Evolutionary conservation across 2,329 filamentous ascomycete species (phyloP).

Genomic region (Neoarthrinium moseri): DNA sequence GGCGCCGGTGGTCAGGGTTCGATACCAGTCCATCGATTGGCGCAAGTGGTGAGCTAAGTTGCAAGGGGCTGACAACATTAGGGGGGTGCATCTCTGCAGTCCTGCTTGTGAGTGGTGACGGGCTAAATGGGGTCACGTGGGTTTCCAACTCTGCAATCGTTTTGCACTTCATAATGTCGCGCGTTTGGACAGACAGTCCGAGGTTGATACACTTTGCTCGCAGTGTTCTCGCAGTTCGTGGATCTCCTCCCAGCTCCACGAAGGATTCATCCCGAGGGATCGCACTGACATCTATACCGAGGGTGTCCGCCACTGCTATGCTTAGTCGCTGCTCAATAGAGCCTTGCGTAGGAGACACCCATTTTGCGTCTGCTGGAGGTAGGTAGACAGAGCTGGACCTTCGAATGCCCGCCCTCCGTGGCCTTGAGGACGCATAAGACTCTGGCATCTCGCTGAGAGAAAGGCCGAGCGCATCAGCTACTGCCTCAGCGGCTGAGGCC

Average conservation of each 20-base stretch:
- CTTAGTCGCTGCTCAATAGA: constrained; percentile 29
- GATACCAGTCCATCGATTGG: not conserved
- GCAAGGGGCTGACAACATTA: constrained; percentile 19
- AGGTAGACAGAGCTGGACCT: constrained; percentile 22
- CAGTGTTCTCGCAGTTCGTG: constrained; percentile 31
- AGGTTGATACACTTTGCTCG: constrained; percentile 32
- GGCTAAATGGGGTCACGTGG: constrained; percentile 31
- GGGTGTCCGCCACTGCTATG: constrained; percentile 33
- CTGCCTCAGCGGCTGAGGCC: constrained; percentile 19
- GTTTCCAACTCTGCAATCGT: constrained; percentile 45
- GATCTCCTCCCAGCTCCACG: constrained; percentile 40
- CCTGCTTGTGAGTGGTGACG: constrained; percentile 7
- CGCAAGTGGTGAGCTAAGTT: constrained; percentile 15
- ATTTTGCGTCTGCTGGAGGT: constrained; percentile 13
- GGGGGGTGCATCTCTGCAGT: constrained; percentile 8
- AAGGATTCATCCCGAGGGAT: constrained; percentile 42
- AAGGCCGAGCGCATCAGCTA: constrained; percentile 26
- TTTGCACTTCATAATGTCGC: constrained; percentile 41
- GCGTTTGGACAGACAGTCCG: constrained; percentile 33
- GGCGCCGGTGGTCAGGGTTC: constrained; percentile 3
- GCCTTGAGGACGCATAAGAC: constrained; percentile 12
- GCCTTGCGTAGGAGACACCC: constrained; percentile 12
- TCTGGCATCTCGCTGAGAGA: constrained; percentile 25
- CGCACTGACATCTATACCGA: constrained; percentile 28
- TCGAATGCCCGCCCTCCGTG: not conserved